phyloP scores from a whole-genome alignment of 2,329 filamentous ascomycete species.

The Exophiala xenobiotica region DNA sequence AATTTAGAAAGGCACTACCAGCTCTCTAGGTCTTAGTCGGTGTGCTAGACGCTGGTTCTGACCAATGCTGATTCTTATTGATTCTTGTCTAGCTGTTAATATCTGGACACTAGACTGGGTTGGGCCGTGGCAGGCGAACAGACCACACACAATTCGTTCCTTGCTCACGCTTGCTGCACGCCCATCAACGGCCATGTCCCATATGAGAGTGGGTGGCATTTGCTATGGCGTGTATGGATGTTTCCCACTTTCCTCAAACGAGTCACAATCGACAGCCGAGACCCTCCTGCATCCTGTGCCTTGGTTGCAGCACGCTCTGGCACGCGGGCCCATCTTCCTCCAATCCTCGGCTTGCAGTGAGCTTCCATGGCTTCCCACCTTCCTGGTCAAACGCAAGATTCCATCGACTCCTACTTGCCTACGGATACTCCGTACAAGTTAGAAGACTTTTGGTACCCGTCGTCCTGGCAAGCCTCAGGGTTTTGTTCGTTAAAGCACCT shows the following conservation, averaged over 20 bases:
- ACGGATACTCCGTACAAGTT: too few relatives aligned
- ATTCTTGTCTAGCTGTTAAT: not conserved
- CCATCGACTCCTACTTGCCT: too few relatives aligned
- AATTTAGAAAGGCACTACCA: too few relatives aligned
- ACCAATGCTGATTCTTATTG: not conserved
- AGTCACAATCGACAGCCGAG: conserved; percentile 2
- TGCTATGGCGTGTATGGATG: too few relatives aligned
- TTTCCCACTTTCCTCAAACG: not conserved
- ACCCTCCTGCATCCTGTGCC: conserved; percentile 1
- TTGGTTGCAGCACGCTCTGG: not conserved
- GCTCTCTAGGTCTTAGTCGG: too few relatives aligned
- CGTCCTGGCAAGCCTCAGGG: not conserved
- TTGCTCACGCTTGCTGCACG: too few relatives aligned
- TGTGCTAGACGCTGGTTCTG: not conserved
- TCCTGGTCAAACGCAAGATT: too few relatives aligned
- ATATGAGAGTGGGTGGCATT: too few relatives aligned
- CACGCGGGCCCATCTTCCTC: not conserved
- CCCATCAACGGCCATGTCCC: too few relatives aligned
- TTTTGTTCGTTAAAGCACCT: conserved; percentile 2
- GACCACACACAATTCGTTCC: not conserved
- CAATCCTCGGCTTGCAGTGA: not conserved
- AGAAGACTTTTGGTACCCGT: too few relatives aligned
- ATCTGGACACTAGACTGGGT: not conserved
- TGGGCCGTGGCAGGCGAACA: not conserved
- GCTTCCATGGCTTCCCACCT: not conserved